Base-by-base conservation (phyloP, 2,329 filamentous ascomycete genomes). In the Xylariaceae sp. region DNA sequence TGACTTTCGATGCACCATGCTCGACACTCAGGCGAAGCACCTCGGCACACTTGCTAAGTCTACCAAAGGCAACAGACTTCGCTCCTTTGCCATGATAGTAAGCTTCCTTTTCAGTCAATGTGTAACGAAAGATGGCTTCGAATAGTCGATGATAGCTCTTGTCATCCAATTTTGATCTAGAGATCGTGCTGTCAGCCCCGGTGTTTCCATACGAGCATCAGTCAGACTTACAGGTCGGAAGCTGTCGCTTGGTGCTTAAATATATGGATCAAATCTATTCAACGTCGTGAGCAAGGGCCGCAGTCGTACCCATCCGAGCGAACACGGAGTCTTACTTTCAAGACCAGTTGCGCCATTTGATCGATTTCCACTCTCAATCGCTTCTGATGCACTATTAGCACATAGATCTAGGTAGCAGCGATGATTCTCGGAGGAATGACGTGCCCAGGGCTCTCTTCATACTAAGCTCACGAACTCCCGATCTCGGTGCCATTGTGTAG, bases 101-200 rank as follows among this genome's bases (percentile, higher is more conserved):
- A 16, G 71, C 68, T 9, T 83, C 76, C 66, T 89, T 90, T 62
- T 96, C 91, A 13, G 78, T 70, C 16, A 85, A 69, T 1, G 80
- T 80, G 65, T 79, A 86, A 50, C 80, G 79, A 66, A 96, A 96
- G 2, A 97, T 74, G 1, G 83, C 80, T 65, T 96, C 90, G 63
- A 89, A 89, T 41, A 96, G 84, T 55, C 81, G 80, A 65, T 94
- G 87, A 61, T 88, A 95, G n/a, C 81, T 80, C 67, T 87, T 88
- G 67, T 95, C 89, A 43, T 80, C 80, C 32, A 96, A 74, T 19
- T 56, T 59, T 7, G 61, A 54, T 29, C 65, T 67, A 50, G 10
- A 32, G 21, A 43, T 19, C 15, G n/a, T 40, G 45, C 42, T 50
- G 40, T 43, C 49, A 51, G 44, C 15, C 26, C 19, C n/a, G 12